phyloP scores from a whole-genome alignment of 1,284 basidiomycete genomes.

The Rhizoctonia solani region DNA sequence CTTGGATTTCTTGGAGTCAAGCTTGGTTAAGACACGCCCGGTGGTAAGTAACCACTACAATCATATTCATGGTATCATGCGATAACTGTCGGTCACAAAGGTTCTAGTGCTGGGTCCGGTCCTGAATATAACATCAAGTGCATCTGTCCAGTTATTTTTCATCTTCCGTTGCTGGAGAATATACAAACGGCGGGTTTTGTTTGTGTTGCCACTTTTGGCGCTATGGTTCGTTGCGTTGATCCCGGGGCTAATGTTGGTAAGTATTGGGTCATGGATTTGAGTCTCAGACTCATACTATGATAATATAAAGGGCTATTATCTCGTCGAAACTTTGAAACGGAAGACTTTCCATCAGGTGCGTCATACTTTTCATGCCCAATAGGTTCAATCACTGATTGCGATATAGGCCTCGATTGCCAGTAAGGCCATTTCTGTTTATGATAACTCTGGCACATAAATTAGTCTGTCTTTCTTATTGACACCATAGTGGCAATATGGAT shows the following conservation, averaged over 20 bases:
- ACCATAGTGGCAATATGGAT: too few species aligned
- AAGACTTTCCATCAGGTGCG: background rate
- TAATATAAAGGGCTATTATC: background rate
- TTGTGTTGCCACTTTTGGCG: constrained; percentile 1
- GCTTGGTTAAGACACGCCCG: background rate
- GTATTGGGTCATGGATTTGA: background rate
- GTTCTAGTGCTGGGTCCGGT: background rate
- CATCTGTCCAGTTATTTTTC: constrained; percentile 28
- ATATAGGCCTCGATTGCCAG: background rate
- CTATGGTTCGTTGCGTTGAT: background rate
- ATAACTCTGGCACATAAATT: background rate
- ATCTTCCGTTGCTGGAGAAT: constrained; percentile 30
- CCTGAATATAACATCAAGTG: background rate
- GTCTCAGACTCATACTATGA: background rate
- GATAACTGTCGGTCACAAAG: background rate
- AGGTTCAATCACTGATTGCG: too few species aligned
- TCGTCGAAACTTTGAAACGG: background rate
- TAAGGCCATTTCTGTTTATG: background rate
- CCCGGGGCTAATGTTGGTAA: constrained; percentile 1
- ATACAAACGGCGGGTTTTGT: background rate
- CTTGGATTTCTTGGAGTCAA: background rate
- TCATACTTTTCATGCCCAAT: background rate
- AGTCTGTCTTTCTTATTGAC: too few species aligned
- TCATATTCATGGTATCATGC: background rate
- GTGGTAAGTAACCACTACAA: background rate